phyloP scores from a whole-genome alignment of 2,329 filamentous ascomycete genomes.

The Neofusicoccum cordaticola region DNA sequence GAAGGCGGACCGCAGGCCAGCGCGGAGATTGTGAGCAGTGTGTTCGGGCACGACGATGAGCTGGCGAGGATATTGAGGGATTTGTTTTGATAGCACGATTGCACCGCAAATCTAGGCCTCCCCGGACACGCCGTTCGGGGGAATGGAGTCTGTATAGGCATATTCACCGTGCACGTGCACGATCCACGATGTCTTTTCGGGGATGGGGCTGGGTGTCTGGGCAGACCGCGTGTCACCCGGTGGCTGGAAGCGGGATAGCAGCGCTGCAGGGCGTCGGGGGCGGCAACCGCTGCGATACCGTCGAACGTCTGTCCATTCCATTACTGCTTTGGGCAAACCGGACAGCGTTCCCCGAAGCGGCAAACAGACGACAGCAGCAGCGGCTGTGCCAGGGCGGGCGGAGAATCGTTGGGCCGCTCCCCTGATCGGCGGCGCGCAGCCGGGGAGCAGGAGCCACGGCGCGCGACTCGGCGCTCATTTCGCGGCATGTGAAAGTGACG shows the following conservation, averaged over 20 bases:
- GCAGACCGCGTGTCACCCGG: no score
- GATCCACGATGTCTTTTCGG: not conserved
- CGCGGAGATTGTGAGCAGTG: slow-evolving; percentile 32
- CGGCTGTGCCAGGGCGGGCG: not conserved
- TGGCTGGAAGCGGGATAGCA: not conserved
- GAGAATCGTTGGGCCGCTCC: not conserved
- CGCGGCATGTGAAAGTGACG: slow-evolving; percentile 17
- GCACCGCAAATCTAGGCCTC: no score
- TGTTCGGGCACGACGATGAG: slow-evolving; percentile 57
- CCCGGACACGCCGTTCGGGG: not conserved
- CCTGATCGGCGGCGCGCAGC: not conserved
- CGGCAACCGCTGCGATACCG: not conserved
- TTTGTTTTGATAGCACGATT: slow-evolving; percentile 46
- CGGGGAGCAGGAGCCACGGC: no score
- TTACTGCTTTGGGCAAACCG: not conserved
- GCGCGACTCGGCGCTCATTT: not conserved
- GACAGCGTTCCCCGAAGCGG: slow-evolving; percentile 1
- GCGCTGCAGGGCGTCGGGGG: not conserved
- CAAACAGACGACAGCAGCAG: not conserved
- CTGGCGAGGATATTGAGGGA: slow-evolving; percentile 58
- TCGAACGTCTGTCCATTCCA: slow-evolving; percentile 2
- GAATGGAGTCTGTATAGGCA: not conserved
- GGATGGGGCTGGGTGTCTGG: not conserved
- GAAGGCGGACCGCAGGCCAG: slow-evolving; percentile 27
- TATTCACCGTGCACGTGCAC: not conserved